Percentiles rank a stretch among this genome's conserved stretches.
Conservation (phyloP, 2,329 filamentous ascomycete species). For the Alternaria consortialis region DNA sequence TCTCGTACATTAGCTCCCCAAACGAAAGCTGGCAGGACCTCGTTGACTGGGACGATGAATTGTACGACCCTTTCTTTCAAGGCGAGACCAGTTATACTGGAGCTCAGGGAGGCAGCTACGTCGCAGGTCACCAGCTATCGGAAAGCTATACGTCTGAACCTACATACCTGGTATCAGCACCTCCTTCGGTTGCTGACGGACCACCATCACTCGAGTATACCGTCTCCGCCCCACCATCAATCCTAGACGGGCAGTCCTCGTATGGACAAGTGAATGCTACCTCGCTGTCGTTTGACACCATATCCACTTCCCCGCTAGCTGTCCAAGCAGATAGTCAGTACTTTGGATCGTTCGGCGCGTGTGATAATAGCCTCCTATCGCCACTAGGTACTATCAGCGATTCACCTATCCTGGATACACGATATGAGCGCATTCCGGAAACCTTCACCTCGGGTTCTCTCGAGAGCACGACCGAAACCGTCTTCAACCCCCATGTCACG, state of each 20-base stretch:
- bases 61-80: slow-evolving; percentile 41
- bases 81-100: slow-evolving; percentile 26
- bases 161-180: slow-evolving; percentile 31
- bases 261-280: slow-evolving; percentile 33
- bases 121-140: slow-evolving; percentile 24
- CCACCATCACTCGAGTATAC: slow-evolving; percentile 39
- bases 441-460: slow-evolving; percentile 29
- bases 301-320: slow-evolving; percentile 38
- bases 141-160: slow-evolving; percentile 36
- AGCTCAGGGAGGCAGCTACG: slow-evolving; percentile 18
- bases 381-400: slow-evolving; percentile 25
- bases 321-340: slow-evolving; percentile 27
- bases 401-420: slow-evolving; percentile 37
- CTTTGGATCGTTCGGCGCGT: slow-evolving; percentile 38
- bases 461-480: slow-evolving; percentile 31
- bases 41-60: slow-evolving; percentile 41
- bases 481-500: slow-evolving; percentile 43
- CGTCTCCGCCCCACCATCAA: slow-evolving; percentile 41
- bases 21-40: slow-evolving; percentile 42
- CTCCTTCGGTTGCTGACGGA: slow-evolving; percentile 37
- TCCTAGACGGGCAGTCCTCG: slow-evolving; percentile 37
- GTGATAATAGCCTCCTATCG: slow-evolving; percentile 26
- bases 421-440: slow-evolving; percentile 32
- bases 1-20: slow-evolving; percentile 25
- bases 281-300: slow-evolving; percentile 39